Evolutionary conservation across 257 asterid species (phyloP), one percentile per base, ranked within the genome.

Genomic region (Salvia hispanica): DNA sequence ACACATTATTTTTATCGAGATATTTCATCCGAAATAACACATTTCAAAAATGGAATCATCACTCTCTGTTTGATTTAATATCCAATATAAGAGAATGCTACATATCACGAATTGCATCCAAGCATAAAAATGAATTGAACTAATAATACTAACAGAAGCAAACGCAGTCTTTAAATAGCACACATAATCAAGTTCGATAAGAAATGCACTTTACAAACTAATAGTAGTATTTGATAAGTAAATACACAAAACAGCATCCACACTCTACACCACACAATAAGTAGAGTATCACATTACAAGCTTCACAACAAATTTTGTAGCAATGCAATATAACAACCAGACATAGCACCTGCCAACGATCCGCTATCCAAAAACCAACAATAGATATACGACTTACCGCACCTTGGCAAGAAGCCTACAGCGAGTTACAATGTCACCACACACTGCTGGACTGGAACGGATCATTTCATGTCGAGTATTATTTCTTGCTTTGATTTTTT

Each of bases 401-500:
- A 7, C 63, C 4, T 70, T 51, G 39, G 21, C 39, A 50, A 40
- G 3, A 37, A 39, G 15, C 61, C 50, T 21, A 9, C 14, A 3
- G 0, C 44, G 65, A 43, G 47, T 47, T 47, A n/a, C n/a, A 7
- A 48, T 36, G 5, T 48, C 60, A 50, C 40, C 39, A n/a, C 56
- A 42, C 36, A 31, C 70, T 42, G 70, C 64, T 62, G 64, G 71
- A 53, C 66, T 54, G 65, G 65, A 72, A 16, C 44, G 31, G 44
- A 70, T 39, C 68, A n/a, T 53, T n/a, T 40, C 15, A 7, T 11
- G 5, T 3, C 14, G 42, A 40, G 25, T 47, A 36, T 51, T 46
- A 64, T 21, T 72, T 72, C 66, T 72, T 64, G 71, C 71, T 56
- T 37, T 61, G 69, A 48, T 54, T 45, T 72, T 72, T 72, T 21